Percentiles rank a stretch among this genome's conserved stretches.
phyloP scores from a whole-genome alignment of 352 stramenopile species.

The Phytopythium oedochilum region DNA sequence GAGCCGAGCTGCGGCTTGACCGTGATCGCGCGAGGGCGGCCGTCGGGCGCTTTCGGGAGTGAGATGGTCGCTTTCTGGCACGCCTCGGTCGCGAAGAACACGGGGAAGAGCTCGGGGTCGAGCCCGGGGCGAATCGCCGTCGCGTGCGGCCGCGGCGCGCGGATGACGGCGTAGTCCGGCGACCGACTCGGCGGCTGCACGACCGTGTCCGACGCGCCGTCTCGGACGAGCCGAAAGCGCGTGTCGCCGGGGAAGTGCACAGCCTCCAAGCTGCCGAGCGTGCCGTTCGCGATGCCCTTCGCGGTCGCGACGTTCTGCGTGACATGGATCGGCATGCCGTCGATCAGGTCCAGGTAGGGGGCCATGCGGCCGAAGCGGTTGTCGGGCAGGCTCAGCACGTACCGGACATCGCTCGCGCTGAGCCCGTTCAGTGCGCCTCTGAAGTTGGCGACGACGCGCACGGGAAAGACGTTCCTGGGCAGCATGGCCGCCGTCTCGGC shows the following conservation, averaged over 20 bases:
- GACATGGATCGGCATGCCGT: constrained; percentile 15
- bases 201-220: background rate
- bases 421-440: background rate
- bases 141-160: background rate
- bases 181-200: background rate
- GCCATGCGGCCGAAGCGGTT: constrained; percentile 8
- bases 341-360: constrained; percentile 10
- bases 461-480: background rate
- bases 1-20: background rate
- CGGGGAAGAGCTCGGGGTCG: constrained; percentile 5
- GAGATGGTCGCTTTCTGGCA: background rate
- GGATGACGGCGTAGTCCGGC: background rate
- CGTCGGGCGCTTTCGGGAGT: background rate
- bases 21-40: background rate
- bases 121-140: background rate
- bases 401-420: background rate
- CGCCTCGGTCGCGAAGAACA: constrained; percentile 5
- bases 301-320: constrained; percentile 5
- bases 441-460: background rate
- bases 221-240: constrained; percentile 4
- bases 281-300: constrained; percentile 11
- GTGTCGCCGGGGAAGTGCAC: constrained; percentile 5
- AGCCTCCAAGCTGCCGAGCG: background rate
- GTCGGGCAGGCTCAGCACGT: background rate
- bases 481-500: background rate